Percentiles rank a stretch among this genome's conserved stretches.
These are phyloP conservation scores for Alternaria consortialis DNA, from an alignment of 2,329 filamentous ascomycete species.

Conservation along the genomic window DNA sequence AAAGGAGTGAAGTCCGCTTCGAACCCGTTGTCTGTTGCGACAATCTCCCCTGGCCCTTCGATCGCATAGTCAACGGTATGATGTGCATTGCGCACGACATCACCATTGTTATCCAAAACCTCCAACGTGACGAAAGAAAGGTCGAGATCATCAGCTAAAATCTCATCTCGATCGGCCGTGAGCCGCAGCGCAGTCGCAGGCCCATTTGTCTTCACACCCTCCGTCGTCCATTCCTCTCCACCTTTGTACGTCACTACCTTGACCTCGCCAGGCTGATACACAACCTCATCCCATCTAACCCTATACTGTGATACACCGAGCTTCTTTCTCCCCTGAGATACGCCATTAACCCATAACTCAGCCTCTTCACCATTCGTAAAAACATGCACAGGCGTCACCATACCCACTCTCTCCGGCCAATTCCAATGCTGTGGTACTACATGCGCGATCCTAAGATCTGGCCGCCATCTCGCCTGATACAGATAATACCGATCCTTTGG, in stretches of 20 bases:
- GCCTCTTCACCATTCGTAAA: conserved; percentile 63
- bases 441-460: conserved; percentile 59
- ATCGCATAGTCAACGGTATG: conserved; percentile 56
- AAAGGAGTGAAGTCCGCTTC: conserved; percentile 36
- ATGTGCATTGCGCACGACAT: conserved; percentile 57
- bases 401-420: conserved; percentile 60
- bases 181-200: conserved; percentile 50
- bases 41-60: conserved; percentile 54
- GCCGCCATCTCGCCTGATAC: conserved; percentile 64
- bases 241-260: conserved; percentile 34
- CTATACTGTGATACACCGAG: conserved; percentile 54
- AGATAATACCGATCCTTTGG: conserved; percentile 65
- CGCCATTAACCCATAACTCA: conserved; percentile 64
- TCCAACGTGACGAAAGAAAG: conserved; percentile 58
- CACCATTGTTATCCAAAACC: conserved; percentile 57
- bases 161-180: conserved; percentile 52
- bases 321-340: conserved; percentile 55
- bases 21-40: conserved; percentile 63
- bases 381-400: conserved; percentile 64
- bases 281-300: conserved; percentile 64
- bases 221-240: conserved; percentile 58
- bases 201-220: conserved; percentile 55
- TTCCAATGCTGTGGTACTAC: conserved; percentile 64
- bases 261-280: conserved; percentile 60
- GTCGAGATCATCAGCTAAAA: conserved; percentile 56